Base-by-base conservation (phyloP, 2,329 filamentous ascomycete species). In the Helicocarpus griseus region DNA sequence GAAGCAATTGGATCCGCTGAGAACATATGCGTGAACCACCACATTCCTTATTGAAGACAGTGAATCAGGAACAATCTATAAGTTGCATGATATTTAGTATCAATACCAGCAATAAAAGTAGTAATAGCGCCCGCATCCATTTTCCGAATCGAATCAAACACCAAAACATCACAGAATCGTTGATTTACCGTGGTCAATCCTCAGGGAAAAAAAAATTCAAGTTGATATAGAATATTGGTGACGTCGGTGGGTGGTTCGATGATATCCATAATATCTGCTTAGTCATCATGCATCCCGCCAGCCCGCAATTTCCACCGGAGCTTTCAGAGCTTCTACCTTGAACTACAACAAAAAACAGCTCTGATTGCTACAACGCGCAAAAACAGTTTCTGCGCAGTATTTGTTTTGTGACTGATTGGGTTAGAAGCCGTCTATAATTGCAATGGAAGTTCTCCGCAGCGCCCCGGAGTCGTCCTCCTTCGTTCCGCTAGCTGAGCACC, bases 401-500 rank as follows among this genome's bases (percentile, higher is more conserved):
- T 22, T 47, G 8, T 8, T 17, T 6, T 19, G 13, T 39, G 13
- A 35, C 35, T 21, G 24, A 47, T 35, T 35, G 19, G 14, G 17
- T 11, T 17, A 8, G 44, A 36, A 13, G 11, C 33, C 17, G 29
- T 7, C 21, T 19, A 24, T 8, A 47, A 33, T 47, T 14, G 47
- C 35, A 50, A 75, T 76, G 73, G 73, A 76, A 61, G 53, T 66
- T 40, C 63, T 75, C 24, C 63, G 57, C 49, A 60, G 63, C 26
- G 53, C 68, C 24, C 73, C 73, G 9, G 62, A 67, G 35, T 48
- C 65, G 28, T 65, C 67, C 17, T 64, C 69, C 24, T 75, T 73
- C 57, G 63, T 70, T 35, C 65, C 71, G 14, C 63, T 76, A 40
- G 64, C 66, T 9, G 67, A 72, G 51, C 72, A 74, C 60, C 73